Conservation (phyloP, 352 stramenopile genomes). For the Thalassiosira hispida region DNA sequence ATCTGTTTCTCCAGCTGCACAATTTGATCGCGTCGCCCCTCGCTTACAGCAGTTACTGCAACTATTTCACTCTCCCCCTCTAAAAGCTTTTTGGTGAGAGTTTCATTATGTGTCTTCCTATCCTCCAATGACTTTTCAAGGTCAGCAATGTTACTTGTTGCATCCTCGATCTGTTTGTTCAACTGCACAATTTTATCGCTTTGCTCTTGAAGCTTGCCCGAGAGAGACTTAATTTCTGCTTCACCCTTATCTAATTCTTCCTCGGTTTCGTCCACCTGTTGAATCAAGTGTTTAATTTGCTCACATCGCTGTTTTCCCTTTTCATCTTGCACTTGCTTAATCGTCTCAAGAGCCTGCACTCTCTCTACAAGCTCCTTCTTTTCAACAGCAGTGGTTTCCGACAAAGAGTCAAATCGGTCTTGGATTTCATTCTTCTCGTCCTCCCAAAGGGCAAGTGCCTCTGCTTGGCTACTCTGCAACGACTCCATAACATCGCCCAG, state of each 20-base stretch:
- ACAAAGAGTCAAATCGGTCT: neutral
- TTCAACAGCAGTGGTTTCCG: too few relatives aligned
- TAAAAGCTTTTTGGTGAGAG: neutral
- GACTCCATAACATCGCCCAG: slow-evolving; percentile 7
- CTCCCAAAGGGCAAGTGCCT: neutral
- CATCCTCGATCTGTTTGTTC: neutral
- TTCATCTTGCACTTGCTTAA: slow-evolving; percentile 1
- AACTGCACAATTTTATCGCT: neutral
- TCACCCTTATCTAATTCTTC: neutral
- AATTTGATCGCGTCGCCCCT: too few relatives aligned
- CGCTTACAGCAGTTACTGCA: too few relatives aligned
- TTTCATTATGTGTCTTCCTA: neutral
- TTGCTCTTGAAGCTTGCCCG: neutral
- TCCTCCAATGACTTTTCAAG: slow-evolving; percentile 8
- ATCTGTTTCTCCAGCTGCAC: neutral
- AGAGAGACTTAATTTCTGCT: neutral
- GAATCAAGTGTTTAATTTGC: slow-evolving; percentile 19
- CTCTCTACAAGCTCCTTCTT: neutral
- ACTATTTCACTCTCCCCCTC: too few relatives aligned
- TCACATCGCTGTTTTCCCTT: slow-evolving; percentile 13
- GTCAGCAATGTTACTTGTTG: neutral
- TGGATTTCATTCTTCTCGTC: slow-evolving; percentile 9
- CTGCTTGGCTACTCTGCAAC: slow-evolving; percentile 16
- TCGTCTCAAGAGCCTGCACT: slow-evolving; percentile 5
- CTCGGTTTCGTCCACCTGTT: neutral